Evolutionary conservation across 768 basidiomycete species (phyloP), one percentile per base, ranked within the genome.

Genomic region (Wakefieldia striispora): DNA sequence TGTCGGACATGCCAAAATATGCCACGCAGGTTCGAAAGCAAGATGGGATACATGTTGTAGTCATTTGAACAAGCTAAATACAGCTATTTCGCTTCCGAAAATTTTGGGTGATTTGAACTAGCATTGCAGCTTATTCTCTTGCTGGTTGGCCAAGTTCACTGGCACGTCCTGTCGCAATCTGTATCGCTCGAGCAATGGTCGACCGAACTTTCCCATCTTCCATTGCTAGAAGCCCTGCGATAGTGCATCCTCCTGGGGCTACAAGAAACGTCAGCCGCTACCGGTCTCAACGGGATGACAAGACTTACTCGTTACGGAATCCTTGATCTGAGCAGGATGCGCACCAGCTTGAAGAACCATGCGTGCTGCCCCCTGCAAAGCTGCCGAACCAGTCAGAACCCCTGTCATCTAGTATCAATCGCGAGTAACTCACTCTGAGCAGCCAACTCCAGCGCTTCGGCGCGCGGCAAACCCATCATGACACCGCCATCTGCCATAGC

Each of bases 401-500:
- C 33, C 11, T 21, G 33, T 31, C n/a, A 31, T 45, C 29, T n/a
- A 9, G 10, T 19, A 26, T 43, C 42, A 24, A 45, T 2, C 27
- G 31, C 10, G 24, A 38, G 26, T 13, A 29, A 71, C 83, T 60
- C 64, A 97, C 95, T 93, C 71, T 99, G 97, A 39, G 95, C 84
- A 42, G 97, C 95, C 44, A 99, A 72, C 66, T 99, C 97, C 37
- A 98, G 71, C 5, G 97, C 94, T 68, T 97, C 97, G 2, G 84
- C 81, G 53, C 97, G 77, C 3, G 97, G 97, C 44, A 99, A 72
- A 26, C 97, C 97, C 97, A 98, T 98, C 95, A 99, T 98, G 40
- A 98, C 97, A 38, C 94, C 97, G 23, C 97, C 97, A 67, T 98
- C 97, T 1, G 93, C 88, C 94, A 99, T 97, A 0, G 97, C 95